Conservation (phyloP, 2,329 filamentous ascomycete genomes). For the Tolypocladium amazonense region DNA sequence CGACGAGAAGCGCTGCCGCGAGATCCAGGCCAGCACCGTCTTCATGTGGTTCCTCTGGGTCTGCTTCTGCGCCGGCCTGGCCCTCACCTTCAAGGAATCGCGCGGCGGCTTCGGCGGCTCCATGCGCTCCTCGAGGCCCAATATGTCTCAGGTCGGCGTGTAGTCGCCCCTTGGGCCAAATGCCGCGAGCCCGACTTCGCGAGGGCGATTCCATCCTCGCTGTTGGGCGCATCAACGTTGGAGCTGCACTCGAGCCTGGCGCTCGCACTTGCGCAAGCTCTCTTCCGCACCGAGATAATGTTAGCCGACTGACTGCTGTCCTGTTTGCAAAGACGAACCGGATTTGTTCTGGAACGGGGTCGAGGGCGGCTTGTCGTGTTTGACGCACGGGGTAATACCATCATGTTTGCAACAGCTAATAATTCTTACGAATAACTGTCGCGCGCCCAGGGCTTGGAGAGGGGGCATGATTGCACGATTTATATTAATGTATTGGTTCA, state of each 20-base stretch:
- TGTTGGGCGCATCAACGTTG: not conserved
- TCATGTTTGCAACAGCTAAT: conserved; percentile 9
- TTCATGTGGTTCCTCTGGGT: conserved; percentile 74
- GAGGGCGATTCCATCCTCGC: not conserved
- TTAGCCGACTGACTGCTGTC: not conserved
- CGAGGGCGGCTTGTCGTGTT: conserved; percentile 2
- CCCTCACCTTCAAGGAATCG: conserved; percentile 43
- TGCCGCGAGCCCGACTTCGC: not conserved
- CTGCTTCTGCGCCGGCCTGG: conserved; percentile 44
- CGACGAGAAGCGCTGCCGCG: conserved; percentile 56
- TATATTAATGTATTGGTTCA: conserved; percentile 1
- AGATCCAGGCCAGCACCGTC: conserved; percentile 62
- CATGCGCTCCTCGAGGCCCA: conserved; percentile 31
- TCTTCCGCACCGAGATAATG: not conserved
- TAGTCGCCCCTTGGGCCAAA: conserved; percentile 13
- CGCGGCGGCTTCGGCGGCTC: conserved; percentile 34
- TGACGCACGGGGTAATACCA: conserved; percentile 9
- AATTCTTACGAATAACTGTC: not conserved
- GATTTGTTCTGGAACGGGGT: conserved; percentile 3
- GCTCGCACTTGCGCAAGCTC: not conserved
- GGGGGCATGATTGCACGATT: not conserved
- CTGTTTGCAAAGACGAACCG: not conserved
- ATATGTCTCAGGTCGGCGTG: conserved; percentile 47
- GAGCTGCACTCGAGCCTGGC: not conserved
- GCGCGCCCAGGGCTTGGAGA: not conserved